phyloP scores from a whole-genome alignment of 106 monocot genomes.

The Cymbidium sinense region DNA sequence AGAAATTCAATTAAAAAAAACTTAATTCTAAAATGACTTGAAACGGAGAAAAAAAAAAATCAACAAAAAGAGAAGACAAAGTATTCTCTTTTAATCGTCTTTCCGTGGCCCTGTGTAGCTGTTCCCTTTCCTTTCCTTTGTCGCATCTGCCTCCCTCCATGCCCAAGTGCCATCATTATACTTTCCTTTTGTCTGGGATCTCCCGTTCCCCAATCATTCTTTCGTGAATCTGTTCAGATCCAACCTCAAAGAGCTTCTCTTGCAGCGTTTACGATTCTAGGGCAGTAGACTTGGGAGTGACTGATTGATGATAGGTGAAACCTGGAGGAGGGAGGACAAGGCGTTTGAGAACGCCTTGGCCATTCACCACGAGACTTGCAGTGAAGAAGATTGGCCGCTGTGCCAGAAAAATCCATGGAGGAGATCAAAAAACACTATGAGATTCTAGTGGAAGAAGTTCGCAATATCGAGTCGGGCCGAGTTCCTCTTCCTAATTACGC shows the following conservation, averaged over 20 bases:
- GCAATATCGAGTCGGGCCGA: constrained; percentile 40
- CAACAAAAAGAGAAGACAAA: too few relatives aligned
- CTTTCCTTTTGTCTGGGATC: background rate
- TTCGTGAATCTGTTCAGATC: background rate
- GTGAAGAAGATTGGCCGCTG: constrained; percentile 28
- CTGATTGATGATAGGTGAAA: constrained; percentile 4
- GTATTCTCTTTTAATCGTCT: background rate
- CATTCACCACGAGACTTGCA: constrained; percentile 14
- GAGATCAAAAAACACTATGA: constrained; percentile 44
- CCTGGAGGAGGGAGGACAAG: constrained; percentile 60
- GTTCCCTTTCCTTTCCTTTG: background rate
- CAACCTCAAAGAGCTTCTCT: background rate
- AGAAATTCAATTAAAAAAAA: too few relatives aligned
- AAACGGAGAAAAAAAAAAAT: too few relatives aligned
- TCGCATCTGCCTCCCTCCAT: background rate
- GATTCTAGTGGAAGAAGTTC: constrained; percentile 42
- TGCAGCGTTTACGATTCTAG: background rate
- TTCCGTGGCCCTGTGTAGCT: background rate
- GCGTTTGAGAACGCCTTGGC: constrained; percentile 55
- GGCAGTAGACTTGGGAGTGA: background rate
- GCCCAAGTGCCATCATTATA: background rate
- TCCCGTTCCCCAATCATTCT: background rate
- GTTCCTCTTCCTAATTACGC: constrained; percentile 37
- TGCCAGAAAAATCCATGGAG: constrained; percentile 36
- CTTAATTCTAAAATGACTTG: too few relatives aligned